phyloP scores from a whole-genome alignment of 176 grass and related monocot genomes.

The Phragmites australis region DNA sequence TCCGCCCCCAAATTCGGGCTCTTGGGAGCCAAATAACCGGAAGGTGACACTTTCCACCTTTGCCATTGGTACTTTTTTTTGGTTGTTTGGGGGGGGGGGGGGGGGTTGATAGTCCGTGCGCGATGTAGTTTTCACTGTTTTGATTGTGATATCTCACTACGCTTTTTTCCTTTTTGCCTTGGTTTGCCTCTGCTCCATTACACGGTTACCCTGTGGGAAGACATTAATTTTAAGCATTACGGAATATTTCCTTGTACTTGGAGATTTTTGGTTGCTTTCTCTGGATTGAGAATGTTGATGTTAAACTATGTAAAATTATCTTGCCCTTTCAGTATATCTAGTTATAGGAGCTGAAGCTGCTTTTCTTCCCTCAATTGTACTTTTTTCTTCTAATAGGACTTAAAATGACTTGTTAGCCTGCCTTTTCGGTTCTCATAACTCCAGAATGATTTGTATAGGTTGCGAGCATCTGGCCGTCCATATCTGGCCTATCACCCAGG shows the following conservation, averaged over 20 bases:
- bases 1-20: slow-evolving; percentile 78
- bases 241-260: too few relatives aligned
- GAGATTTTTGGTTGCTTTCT: too few relatives aligned
- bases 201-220: not conserved
- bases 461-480: slow-evolving; percentile 68
- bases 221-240: too few relatives aligned
- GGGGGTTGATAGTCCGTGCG: not conserved
- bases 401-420: not conserved
- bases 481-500: slow-evolving; percentile 91
- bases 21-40: slow-evolving; percentile 76
- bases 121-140: not conserved
- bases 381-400: not conserved
- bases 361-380: not conserved
- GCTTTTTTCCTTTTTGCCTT: too few relatives aligned
- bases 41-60: slow-evolving; percentile 54
- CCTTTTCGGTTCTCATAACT: slow-evolving; percentile 27
- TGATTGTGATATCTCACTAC: not conserved
- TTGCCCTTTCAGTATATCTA: not conserved
- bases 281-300: too few relatives aligned
- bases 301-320: slow-evolving; percentile 15
- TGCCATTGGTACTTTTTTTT: not conserved
- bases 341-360: slow-evolving; percentile 18
- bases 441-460: slow-evolving; percentile 50
- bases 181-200: not conserved
- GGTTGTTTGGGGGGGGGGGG: not conserved